These are phyloP conservation scores for Leishmania tropica DNA, from an alignment of 208 protist genomes.

Conservation along the genomic window DNA sequence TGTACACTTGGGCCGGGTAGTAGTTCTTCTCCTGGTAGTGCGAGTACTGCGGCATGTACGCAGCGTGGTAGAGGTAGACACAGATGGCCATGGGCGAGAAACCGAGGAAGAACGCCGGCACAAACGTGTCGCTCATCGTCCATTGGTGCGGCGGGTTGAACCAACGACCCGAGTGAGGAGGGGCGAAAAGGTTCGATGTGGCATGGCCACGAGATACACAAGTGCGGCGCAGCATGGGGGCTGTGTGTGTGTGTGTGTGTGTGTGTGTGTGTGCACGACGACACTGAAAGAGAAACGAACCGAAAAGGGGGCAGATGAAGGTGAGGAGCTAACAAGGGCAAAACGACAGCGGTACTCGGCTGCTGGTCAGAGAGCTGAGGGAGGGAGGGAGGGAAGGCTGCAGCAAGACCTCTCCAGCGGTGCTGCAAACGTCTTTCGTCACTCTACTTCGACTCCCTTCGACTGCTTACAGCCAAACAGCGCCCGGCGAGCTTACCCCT, in stretches of 20 bases:
- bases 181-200: constrained; percentile 90
- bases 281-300: neutral
- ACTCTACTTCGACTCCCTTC: neutral
- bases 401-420: neutral
- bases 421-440: neutral
- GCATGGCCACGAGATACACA: constrained; percentile 67
- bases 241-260: neutral
- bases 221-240: constrained; percentile 76
- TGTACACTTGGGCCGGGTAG: constrained; percentile 89
- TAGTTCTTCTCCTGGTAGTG: constrained; percentile 93
- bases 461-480: neutral
- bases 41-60: constrained; percentile 91
- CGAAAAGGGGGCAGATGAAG: neutral
- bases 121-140: constrained; percentile 90
- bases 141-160: constrained; percentile 93
- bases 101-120: constrained; percentile 80
- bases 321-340: neutral
- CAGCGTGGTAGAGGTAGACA: constrained; percentile 87
- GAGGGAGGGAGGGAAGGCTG: neutral
- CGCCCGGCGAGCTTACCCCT: too few relatives aligned
- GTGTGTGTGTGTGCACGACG: neutral
- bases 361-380: neutral
- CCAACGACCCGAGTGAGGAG: constrained; percentile 87
- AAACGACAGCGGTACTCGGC: neutral
- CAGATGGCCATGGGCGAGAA: constrained; percentile 82